Evolutionary conservation across 2,329 filamentous ascomycete species (phyloP).

Genomic region (Endothia cerciana): DNA sequence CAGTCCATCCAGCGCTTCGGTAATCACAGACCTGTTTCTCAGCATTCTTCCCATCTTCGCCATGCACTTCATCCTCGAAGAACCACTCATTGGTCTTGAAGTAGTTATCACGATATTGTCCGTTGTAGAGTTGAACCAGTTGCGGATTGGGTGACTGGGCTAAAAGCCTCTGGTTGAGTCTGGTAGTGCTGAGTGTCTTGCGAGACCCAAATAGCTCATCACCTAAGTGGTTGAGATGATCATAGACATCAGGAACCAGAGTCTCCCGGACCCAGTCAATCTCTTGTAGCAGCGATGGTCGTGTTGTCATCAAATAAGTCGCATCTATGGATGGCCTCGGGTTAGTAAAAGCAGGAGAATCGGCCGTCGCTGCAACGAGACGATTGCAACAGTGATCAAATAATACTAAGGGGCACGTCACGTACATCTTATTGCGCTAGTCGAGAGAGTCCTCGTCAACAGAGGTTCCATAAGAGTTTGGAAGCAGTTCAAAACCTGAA

Average conservation of each 20-base stretch:
- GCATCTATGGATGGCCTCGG: background rate
- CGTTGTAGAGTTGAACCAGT: background rate
- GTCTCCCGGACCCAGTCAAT: too few species aligned
- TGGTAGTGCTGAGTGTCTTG: background rate
- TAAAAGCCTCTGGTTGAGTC: background rate
- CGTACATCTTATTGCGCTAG: background rate
- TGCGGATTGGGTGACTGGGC: background rate
- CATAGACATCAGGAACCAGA: background rate
- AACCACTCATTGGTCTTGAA: background rate
- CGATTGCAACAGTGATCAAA: too few species aligned
- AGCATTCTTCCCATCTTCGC: background rate
- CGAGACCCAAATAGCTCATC: constrained; percentile 2
- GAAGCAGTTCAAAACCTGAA: too few species aligned
- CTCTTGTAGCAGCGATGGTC: background rate
- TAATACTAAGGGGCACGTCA: background rate
- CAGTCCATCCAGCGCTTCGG: too few species aligned
- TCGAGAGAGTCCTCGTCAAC: background rate
- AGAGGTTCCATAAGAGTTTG: background rate
- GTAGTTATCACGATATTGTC: background rate
- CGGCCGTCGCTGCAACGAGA: too few species aligned
- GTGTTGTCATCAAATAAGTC: background rate
- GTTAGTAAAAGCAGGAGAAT: background rate
- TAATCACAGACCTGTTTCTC: background rate
- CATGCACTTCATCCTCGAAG: background rate
- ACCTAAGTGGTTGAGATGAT: background rate